Base-by-base conservation (phyloP, 768 basidiomycete species). In the Xerocomellus chrysenteron region DNA sequence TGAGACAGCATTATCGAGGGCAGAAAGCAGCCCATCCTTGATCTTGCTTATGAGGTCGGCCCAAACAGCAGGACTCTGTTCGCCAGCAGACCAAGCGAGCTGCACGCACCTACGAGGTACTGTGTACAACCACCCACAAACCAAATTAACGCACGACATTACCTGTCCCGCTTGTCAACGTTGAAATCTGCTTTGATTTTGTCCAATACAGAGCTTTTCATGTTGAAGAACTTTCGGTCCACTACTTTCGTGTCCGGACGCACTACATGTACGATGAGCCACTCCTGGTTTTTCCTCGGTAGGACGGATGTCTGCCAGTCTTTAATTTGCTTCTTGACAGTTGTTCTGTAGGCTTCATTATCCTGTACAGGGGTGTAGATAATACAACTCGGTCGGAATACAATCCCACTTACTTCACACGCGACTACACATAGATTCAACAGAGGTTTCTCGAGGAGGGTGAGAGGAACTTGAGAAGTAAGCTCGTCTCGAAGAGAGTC, bases 161-260 rank as follows among this genome's bases (percentile, higher is more conserved):
- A 55, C 93, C 92, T 81, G 68, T 98, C 96, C 45, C 86, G 82
- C 71, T 91, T 95, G 59, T 92, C 92, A 0, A 79, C 67, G 64
- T 97, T 98, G 71, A 98, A 97, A 74, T 98, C 97, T 1, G 89
- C 83, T 71, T 82, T 89, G 47, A 99, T 81, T 73, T 93, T 95
- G 71, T 96, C 95, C 52, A 96, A 70, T 11, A 98, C 87, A 19
- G 84, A 87, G 52, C 87, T 83, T 73, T 88, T 94, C 68, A 91
- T 82, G 72, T 89, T 90, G 74, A 90, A 97, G 72, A 91, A 82
- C 63, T 84, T 86, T 14, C 82, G 83, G 41, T 81, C 76, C 14
- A 76, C 75, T 12, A 78, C 74, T 64, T 83, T 82, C 17, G 80
- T 73, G 66, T 92, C 89, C 14, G 89, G 85, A 42, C 85, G 81